Conservation (phyloP, 2,329 filamentous ascomycete species). For the Cryphonectria radicalis region DNA sequence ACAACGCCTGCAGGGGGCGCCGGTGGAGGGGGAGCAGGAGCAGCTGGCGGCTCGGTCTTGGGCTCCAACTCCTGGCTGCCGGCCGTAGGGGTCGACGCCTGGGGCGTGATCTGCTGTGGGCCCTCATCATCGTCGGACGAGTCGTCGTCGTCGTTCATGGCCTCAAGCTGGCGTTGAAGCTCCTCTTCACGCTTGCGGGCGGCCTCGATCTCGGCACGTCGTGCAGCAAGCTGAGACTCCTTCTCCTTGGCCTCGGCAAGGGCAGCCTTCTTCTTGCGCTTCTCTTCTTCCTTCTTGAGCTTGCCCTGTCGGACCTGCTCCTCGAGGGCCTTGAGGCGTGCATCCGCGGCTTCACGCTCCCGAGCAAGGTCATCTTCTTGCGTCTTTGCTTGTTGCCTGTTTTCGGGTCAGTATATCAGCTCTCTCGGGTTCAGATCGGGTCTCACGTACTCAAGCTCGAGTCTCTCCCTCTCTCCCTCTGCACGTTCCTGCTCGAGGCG, state of each 20-base stretch:
- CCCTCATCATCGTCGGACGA: slow-evolving; percentile 83
- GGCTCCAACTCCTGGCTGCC: slow-evolving; percentile 60
- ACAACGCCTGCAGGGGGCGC: slow-evolving; percentile 57
- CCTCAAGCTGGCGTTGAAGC: slow-evolving; percentile 83
- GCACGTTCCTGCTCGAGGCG: slow-evolving; percentile 73
- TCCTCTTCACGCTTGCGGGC: slow-evolving; percentile 89
- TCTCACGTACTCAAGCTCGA: slow-evolving; percentile 78
- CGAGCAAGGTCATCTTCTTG: slow-evolving; percentile 81
- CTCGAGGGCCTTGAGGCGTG: slow-evolving; percentile 85
- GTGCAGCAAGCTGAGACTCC: slow-evolving; percentile 80
- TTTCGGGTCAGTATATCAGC: slow-evolving; percentile 35
- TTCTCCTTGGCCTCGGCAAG: slow-evolving; percentile 86
- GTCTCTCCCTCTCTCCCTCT: slow-evolving; percentile 73
- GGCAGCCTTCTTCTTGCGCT: slow-evolving; percentile 87
- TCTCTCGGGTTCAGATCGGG: slow-evolving; percentile 28
- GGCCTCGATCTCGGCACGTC: slow-evolving; percentile 89
- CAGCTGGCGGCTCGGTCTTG: slow-evolving; percentile 49
- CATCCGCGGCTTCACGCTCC: slow-evolving; percentile 80
- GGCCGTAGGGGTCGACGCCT: slow-evolving; percentile 61
- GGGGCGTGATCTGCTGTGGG: slow-evolving; percentile 68
- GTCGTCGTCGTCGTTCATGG: slow-evolving; percentile 71
- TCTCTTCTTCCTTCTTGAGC: slow-evolving; percentile 95
- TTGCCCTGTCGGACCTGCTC: slow-evolving; percentile 94
- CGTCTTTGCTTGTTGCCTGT: slow-evolving; percentile 71
- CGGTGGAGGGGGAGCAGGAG: slow-evolving; percentile 49